Evolutionary conservation across 257 asterid species (phyloP).

Genomic region (Solanum chilense): DNA sequence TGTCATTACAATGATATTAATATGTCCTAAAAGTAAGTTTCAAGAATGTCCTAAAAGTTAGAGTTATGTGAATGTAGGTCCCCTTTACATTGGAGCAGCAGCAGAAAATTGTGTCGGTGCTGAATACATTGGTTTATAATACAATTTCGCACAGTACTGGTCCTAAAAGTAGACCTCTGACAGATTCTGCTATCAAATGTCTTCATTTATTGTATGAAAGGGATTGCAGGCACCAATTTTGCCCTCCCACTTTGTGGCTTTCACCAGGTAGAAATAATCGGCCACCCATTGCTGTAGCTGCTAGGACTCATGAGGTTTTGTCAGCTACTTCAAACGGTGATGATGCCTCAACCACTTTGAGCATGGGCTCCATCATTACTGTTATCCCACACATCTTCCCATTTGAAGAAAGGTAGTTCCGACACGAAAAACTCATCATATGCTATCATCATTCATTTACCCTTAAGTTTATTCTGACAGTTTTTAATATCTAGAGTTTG

Average conservation of each 20-base stretch:
- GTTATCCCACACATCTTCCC: slow-evolving; percentile 88
- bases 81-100: slow-evolving; percentile 89
- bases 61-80: slow-evolving; percentile 31
- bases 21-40: background rate
- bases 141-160: slow-evolving; percentile 43
- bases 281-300: slow-evolving; percentile 88
- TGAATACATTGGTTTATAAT: slow-evolving; percentile 75
- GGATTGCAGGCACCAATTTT: slow-evolving; percentile 84
- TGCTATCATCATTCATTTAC: background rate
- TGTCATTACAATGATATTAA: slow-evolving; percentile 1
- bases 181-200: slow-evolving; percentile 79
- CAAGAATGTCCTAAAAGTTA: background rate
- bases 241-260: slow-evolving; percentile 88
- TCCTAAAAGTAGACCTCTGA: slow-evolving; percentile 37
- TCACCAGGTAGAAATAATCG: slow-evolving; percentile 84
- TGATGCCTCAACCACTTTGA: slow-evolving; percentile 30
- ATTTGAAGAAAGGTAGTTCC: slow-evolving; percentile 80
- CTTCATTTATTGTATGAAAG: slow-evolving; percentile 90
- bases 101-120: slow-evolving; percentile 54
- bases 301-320: slow-evolving; percentile 69
- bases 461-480: background rate
- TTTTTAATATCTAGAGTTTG: background rate
- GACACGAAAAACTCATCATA: background rate
- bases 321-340: slow-evolving; percentile 21
- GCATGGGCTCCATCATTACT: slow-evolving; percentile 65